Evolutionary conservation across 139 green algal species (phyloP).

Genomic region (Yamagishiella unicocca): DNA sequence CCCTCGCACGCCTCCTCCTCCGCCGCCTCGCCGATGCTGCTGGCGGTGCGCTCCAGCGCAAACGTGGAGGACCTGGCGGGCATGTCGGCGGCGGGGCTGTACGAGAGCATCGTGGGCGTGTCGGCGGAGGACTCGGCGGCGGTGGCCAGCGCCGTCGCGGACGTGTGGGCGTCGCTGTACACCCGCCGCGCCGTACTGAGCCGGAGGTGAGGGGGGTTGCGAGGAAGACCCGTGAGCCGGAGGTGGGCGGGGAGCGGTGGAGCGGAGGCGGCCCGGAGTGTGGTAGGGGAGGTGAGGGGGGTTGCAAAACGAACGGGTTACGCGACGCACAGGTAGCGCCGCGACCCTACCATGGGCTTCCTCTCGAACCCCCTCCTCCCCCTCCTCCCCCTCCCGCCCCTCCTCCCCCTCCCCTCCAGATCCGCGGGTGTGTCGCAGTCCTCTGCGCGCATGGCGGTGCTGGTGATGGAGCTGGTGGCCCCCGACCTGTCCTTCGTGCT

Average conservation of each 20-base stretch:
- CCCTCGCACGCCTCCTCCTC: neutral
- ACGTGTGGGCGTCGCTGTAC: slow-evolving; percentile 95
- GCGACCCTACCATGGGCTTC: too few relatives aligned
- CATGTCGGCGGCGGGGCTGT: slow-evolving; percentile 93
- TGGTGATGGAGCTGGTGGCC: slow-evolving; percentile 83
- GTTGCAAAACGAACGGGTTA: too few relatives aligned
- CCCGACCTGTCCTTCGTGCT: slow-evolving; percentile 89
- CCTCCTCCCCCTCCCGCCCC: neutral
- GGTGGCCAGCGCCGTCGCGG: slow-evolving; percentile 70
- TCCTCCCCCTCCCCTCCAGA: neutral
- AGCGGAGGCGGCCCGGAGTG: too few relatives aligned
- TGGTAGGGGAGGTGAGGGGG: too few relatives aligned
- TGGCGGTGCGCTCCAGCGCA: slow-evolving; percentile 81
- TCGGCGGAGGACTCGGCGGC: slow-evolving; percentile 55
- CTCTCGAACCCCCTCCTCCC: too few relatives aligned
- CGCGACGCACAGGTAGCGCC: too few relatives aligned
- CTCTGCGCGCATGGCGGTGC: slow-evolving; percentile 90
- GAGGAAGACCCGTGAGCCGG: too few relatives aligned
- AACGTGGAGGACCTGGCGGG: slow-evolving; percentile 97
- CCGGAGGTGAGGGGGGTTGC: slow-evolving; percentile 65
- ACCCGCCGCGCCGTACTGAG: slow-evolving; percentile 88
- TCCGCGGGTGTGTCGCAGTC: slow-evolving; percentile 76
- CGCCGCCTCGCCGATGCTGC: slow-evolving; percentile 19
- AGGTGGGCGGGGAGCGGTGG: too few relatives aligned
- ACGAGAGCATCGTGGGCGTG: slow-evolving; percentile 84